Evolutionary conservation across 2,329 filamentous ascomycete genomes (phyloP), one percentile per base, ranked within the genome.

Genomic region (Alternaria triticimaculans): DNA sequence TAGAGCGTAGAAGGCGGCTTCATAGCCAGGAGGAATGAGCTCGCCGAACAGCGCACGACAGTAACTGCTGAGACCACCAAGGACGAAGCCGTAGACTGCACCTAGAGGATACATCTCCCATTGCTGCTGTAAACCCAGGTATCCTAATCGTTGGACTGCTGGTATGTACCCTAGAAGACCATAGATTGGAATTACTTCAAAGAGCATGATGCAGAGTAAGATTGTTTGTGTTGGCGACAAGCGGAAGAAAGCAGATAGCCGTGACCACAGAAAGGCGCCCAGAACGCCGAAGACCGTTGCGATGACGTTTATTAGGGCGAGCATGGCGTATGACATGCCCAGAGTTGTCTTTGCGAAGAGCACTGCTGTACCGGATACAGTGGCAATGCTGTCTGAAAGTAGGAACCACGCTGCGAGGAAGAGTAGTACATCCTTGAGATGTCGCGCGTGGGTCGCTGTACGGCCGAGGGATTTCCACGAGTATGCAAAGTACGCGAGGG

Each of bases 71-170:
- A 99, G 83, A 0, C 96, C 96, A n/a, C 96, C 96, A 28, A 98
- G 88, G 2, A 98, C 94, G 54, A 99, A 88, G 0, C 96, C 96
- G 79, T 97, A 98, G 12, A 98, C 88, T 4, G 92, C 92, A 0
- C 93, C 94, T 1, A 99, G 82, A 0, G 93, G 92, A 73, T 96
- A 98, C 93, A 99, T 97, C 73, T 99, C 96, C 92, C 94, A 97
- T 4, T 92, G 90, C 76, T 96, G 90, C 79, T 97, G 94, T n/a
- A 99, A 85, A 2, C 96, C 96, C 44, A 94, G 82, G 6, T 92
- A 89, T 1, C 93, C 94, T 80, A 91, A 88, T 8, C 85, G 82
- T 71, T 89, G 87, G 50, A 99, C 86, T 7, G 92, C 88, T 0
- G 94, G 93, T 15, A 98, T 85, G 75, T 96, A 97, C 1, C 94